Evolutionary conservation across 352 stramenopile genomes (phyloP).

Genomic region (Phytopythium litorale): DNA sequence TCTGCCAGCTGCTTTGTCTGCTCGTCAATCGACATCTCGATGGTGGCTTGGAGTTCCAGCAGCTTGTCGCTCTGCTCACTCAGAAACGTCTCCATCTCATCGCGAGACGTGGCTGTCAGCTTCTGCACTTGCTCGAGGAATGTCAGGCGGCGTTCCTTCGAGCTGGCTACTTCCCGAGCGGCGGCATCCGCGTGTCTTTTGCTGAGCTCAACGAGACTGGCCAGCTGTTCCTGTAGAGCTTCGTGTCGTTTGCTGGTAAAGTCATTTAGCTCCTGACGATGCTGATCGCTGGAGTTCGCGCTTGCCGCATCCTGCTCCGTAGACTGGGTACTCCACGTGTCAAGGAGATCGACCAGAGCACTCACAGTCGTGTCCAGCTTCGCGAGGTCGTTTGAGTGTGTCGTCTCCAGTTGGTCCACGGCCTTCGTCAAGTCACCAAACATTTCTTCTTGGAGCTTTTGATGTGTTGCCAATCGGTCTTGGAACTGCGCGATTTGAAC

Average conservation of each 20-base stretch:
- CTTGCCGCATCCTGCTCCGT: conserved; percentile 15
- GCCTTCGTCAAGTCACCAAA: conserved; percentile 37
- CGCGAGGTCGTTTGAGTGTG: conserved; percentile 40
- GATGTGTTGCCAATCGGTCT: conserved; percentile 38
- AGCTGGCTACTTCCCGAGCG: conserved; percentile 19
- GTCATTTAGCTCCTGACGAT: conserved; percentile 20
- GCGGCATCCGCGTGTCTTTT: conserved; percentile 28
- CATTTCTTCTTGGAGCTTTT: conserved; percentile 41
- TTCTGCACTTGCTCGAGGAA: conserved; percentile 31
- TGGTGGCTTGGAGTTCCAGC: conserved; percentile 36
- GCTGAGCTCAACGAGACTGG: conserved; percentile 27
- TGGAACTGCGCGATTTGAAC: conserved; percentile 45
- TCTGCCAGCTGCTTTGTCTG: conserved; percentile 36
- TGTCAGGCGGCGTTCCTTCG: conserved; percentile 22
- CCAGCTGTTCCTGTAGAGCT: conserved; percentile 25
- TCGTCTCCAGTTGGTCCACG: conserved; percentile 41
- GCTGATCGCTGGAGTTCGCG: conserved; percentile 9
- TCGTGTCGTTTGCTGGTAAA: conserved; percentile 24
- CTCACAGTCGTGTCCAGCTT: conserved; percentile 30
- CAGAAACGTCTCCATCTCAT: conserved; percentile 33
- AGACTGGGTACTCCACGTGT: conserved; percentile 19
- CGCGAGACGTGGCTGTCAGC: conserved; percentile 22
- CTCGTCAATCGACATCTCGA: conserved; percentile 42
- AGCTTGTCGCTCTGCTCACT: conserved; percentile 41
- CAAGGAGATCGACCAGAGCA: conserved; percentile 27